Base-by-base conservation (phyloP, 176 grass and related monocot genomes). In the Areca catechu region DNA sequence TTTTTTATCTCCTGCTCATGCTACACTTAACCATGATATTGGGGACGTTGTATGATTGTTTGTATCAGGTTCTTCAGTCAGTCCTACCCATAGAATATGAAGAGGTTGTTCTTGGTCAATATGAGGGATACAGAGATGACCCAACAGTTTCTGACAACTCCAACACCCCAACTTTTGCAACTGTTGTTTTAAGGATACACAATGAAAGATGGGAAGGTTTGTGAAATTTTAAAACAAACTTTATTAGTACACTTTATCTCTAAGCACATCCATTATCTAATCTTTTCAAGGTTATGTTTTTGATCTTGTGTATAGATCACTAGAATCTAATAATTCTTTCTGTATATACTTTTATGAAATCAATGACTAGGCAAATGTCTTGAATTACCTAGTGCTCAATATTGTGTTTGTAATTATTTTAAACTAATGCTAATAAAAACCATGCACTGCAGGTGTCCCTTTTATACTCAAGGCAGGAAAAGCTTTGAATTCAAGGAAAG, bases 161-260 rank as follows among this genome's bases (percentile, higher is more conserved):
- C 14, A 98, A 89, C 67, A 98, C 94, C 61, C 94, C 94, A 73
- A 98, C 94, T 66, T 98, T 98, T 76, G 88, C 94, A 53, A 88
- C 88, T 72, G 71, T 98, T 63, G 63, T 98, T 71, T 78, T 98
- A 52, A 73, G 76, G 29, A 89, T 98, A 50, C 78, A 93, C 70
- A 98, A 93, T 65, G 94, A 98, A 81, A 89, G 94, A 93, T 98
- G 94, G 94, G 94, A 98, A 89, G 94, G 94, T 89, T 75, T 72
- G 16, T 29, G 12, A 50, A 54, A 9, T 20, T 20, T 37, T 55
- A 34, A 16, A 5, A 16, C 20, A 67, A 19, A 54, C 24, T 20
- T 56, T 43, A 43, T 43, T 9, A 43, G 10, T 12, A 43, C 34
- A 12, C 34, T 14, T 43, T 43, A 14, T 14, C 34, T 10, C 34